Evolutionary conservation across 2,329 filamentous ascomycete species (phyloP).

Genomic region (Cladophialophora bantiana): DNA sequence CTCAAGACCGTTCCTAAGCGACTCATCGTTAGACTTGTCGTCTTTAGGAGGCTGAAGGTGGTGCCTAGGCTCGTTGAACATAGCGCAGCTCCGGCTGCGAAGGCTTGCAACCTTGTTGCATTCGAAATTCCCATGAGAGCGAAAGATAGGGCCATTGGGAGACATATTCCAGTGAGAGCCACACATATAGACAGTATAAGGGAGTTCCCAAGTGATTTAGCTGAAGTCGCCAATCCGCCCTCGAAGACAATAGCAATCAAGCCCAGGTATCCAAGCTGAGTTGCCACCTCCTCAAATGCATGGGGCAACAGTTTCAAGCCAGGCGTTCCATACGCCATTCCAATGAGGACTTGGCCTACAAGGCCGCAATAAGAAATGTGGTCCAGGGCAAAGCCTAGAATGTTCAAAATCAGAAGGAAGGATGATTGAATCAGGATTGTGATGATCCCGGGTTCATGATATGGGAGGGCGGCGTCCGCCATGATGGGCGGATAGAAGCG

Average conservation of each 20-base stretch:
- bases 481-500: slow-evolving; percentile 12
- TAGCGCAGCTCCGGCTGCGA: slow-evolving; percentile 74
- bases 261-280: slow-evolving; percentile 75
- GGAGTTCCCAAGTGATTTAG: slow-evolving; percentile 65
- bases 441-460: slow-evolving; percentile 68
- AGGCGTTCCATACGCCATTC: slow-evolving; percentile 73
- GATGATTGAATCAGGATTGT: slow-evolving; percentile 67
- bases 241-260: slow-evolving; percentile 76
- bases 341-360: slow-evolving; percentile 73
- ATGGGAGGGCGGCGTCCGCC: slow-evolving; percentile 48
- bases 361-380: slow-evolving; percentile 71
- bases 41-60: slow-evolving; percentile 69
- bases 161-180: slow-evolving; percentile 69
- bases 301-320: slow-evolving; percentile 66
- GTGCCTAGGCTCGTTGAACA: slow-evolving; percentile 79
- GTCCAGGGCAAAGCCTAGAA: slow-evolving; percentile 65
- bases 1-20: slow-evolving; percentile 69
- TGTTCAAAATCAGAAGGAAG: slow-evolving; percentile 69
- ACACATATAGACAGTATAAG: slow-evolving; percentile 66
- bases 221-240: slow-evolving; percentile 66
- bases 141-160: slow-evolving; percentile 73
- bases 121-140: slow-evolving; percentile 59
- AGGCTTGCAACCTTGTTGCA: slow-evolving; percentile 67
- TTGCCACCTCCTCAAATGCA: slow-evolving; percentile 62
- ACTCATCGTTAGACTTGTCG: slow-evolving; percentile 64